Conservation (phyloP, 768 basidiomycete genomes). For the Hemileccinum rubropunctum region DNA sequence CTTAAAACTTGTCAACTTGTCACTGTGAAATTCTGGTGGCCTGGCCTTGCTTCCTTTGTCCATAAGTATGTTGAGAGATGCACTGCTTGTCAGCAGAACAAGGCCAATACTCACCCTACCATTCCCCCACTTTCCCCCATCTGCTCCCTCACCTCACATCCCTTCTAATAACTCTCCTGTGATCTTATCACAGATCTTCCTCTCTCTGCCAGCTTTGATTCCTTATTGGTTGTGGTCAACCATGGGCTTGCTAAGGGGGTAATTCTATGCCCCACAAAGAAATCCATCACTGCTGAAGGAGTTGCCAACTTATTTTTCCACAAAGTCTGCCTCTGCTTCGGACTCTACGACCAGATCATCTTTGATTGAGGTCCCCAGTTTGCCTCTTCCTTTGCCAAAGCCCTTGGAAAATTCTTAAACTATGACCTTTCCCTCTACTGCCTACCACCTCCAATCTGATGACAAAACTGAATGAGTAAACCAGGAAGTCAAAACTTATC, state of each 20-base stretch:
- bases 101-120: not conserved
- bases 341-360: not conserved
- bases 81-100: not conserved
- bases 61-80: not conserved
- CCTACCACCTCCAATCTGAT: not conserved
- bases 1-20: not conserved
- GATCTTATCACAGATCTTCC: no score
- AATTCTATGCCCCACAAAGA: no score
- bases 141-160: not conserved
- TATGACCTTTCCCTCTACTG: not conserved
- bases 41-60: not conserved
- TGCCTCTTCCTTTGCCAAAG: not conserved
- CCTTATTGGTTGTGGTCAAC: no score
- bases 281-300: not conserved
- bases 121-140: not conserved
- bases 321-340: not conserved
- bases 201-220: no score
- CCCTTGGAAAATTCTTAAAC: not conserved
- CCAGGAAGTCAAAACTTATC: not conserved
- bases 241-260: no score
- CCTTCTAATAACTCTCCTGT: no score
- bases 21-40: not conserved
- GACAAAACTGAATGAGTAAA: not conserved
- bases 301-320: not conserved
- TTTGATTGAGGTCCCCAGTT: not conserved